Percentiles rank a stretch among this genome's conserved stretches.
phyloP scores from a whole-genome alignment of 2,329 filamentous ascomycete genomes.

The Drechslerella stenobrocha region DNA sequence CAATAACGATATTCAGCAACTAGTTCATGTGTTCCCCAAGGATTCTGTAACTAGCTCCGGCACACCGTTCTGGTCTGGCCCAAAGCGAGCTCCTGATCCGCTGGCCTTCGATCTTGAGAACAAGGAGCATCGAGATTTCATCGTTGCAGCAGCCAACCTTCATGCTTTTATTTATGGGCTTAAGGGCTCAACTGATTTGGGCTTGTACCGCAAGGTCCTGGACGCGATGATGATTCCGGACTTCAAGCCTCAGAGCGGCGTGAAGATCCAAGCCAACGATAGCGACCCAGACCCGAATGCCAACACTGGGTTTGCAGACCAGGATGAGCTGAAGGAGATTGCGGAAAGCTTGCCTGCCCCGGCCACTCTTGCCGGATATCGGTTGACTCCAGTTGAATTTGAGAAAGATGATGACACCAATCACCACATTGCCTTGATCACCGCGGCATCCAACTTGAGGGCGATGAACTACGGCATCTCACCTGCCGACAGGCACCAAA shows the following conservation, averaged over 20 bases:
- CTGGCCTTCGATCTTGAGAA: conserved; percentile 86
- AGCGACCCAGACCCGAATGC: conserved; percentile 92
- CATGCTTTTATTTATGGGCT: conserved; percentile 99
- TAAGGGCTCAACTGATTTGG: conserved; percentile 74
- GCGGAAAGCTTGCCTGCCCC: conserved; percentile 73
- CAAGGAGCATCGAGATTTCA: conserved; percentile 81
- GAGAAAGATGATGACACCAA: conserved; percentile 99
- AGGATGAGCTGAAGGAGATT: conserved; percentile 73
- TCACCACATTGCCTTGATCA: conserved; percentile 98
- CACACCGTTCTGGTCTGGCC: conserved; percentile 95
- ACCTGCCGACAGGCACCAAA: conserved; percentile 90
- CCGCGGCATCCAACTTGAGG: conserved; percentile 90
- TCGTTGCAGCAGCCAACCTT: conserved; percentile 84
- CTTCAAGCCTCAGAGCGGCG: conserved; percentile 82
- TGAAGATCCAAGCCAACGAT: conserved; percentile 96
- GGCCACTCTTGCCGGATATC: conserved; percentile 81
- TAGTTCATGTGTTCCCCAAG: conserved; percentile 96
- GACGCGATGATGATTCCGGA: conserved; percentile 95
- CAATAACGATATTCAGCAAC: conserved; percentile 92
- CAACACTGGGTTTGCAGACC: conserved; percentile 67
- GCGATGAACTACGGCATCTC: conserved; percentile 98
- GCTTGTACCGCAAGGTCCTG: conserved; percentile 75
- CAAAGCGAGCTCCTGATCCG: conserved; percentile 91
- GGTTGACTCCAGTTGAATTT: conserved; percentile 88
- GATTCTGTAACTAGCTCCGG: conserved; percentile 85